These are phyloP conservation scores for Bullera alba DNA, from an alignment of 768 basidiomycete genomes.

Conservation along the genomic window DNA sequence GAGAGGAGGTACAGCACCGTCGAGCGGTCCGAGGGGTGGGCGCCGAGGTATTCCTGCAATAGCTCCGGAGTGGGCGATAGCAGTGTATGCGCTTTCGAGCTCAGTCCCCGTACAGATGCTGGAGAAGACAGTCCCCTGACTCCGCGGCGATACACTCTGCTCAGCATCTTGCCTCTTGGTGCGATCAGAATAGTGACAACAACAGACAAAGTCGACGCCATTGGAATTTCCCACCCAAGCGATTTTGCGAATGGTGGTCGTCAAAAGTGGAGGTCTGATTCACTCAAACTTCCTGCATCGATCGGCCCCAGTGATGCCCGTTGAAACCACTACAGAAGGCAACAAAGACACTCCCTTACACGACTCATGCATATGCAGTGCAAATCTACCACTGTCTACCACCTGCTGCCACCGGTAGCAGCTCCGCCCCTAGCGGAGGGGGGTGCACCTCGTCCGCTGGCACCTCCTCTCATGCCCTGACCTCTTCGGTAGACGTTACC, in stretches of 20 bases:
- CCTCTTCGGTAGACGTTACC: slow-evolving; percentile 3
- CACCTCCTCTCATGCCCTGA: slow-evolving; percentile 6
- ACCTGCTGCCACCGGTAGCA: no score
- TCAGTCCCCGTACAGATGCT: not conserved
- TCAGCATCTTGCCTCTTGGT: no score
- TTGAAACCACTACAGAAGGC: not conserved
- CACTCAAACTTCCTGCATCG: not conserved
- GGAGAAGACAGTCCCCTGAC: no score
- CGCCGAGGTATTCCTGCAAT: not conserved
- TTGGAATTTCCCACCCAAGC: no score
- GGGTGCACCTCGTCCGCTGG: slow-evolving; percentile 14
- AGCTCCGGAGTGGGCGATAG: not conserved
- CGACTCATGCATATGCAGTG: no score
- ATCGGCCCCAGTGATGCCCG: not conserved
- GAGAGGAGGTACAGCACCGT: slow-evolving; percentile 21
- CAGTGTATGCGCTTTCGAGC: not conserved
- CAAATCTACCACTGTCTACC: no score
- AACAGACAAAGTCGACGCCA: no score
- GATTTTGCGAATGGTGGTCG: not conserved
- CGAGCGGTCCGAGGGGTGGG: not conserved
- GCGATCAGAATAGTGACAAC: no score
- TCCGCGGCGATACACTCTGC: no score
- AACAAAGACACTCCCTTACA: no score
- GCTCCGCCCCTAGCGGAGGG: not conserved
- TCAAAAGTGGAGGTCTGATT: not conserved